phyloP scores from a whole-genome alignment of 306 rosid genomes.

The Pyrus pyrifolia region DNA sequence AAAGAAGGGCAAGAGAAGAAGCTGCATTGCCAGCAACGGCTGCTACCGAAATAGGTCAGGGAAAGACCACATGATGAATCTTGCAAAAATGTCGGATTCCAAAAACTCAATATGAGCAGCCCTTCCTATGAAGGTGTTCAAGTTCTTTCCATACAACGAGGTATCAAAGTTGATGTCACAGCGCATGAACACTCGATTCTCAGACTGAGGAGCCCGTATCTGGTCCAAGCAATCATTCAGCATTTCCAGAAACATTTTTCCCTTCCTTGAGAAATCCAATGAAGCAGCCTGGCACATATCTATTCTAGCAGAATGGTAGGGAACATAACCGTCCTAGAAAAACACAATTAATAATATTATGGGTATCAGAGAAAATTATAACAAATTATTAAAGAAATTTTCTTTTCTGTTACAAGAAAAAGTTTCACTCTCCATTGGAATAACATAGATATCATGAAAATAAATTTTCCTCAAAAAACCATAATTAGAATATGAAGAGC shows the following conservation, averaged over 20 bases:
- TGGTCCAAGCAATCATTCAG: conserved; percentile 80
- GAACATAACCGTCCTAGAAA: conserved; percentile 87
- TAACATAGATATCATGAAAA: neutral
- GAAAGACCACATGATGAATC: conserved; percentile 92
- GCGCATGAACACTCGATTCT: conserved; percentile 70
- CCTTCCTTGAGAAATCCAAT: conserved; percentile 61
- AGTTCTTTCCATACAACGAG: conserved; percentile 75
- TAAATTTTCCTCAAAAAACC: neutral
- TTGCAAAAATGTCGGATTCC: conserved; percentile 73
- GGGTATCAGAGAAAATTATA: neutral
- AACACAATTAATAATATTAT: conserved; percentile 4
- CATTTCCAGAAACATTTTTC: conserved; percentile 71
- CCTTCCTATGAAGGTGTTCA: conserved; percentile 73
- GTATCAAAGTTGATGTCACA: conserved; percentile 87
- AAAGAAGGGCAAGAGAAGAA: conserved; percentile 4
- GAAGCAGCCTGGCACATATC: conserved; percentile 86
- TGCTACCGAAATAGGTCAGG: conserved; percentile 58
- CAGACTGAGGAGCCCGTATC: conserved; percentile 48
- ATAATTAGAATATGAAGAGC: neutral
- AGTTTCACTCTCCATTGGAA: neutral
- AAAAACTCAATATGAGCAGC: conserved; percentile 92
- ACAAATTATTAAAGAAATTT: neutral
- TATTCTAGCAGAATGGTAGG: conserved; percentile 92
- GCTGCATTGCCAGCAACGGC: conserved; percentile 5
- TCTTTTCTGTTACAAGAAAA: neutral